These are phyloP conservation scores for Chytriomyces hyalinus DNA, from an alignment of 192 early-diverging fungal genomes.

Conservation along the genomic window DNA sequence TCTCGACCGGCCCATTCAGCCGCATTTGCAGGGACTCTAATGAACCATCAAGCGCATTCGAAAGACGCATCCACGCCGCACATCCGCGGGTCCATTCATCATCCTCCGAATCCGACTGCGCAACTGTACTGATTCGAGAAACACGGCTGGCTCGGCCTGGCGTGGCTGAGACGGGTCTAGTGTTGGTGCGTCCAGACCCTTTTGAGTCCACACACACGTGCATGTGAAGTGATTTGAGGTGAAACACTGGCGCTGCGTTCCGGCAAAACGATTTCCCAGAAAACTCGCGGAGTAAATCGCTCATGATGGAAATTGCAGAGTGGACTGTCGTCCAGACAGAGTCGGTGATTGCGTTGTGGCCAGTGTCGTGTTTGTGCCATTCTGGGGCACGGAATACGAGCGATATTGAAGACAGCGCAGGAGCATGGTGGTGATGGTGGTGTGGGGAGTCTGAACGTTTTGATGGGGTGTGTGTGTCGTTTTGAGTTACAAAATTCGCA, in stretches of 20 bases:
- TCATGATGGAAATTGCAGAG: background rate
- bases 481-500: background rate
- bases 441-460: background rate
- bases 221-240: background rate
- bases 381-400: slow-evolving; percentile 15
- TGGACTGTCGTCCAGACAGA: slow-evolving; percentile 16
- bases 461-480: background rate
- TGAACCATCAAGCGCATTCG: background rate
- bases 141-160: background rate
- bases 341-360: background rate
- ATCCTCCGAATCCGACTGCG: background rate
- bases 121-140: slow-evolving; percentile 9
- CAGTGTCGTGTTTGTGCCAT: slow-evolving; percentile 15
- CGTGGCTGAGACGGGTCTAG: background rate
- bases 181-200: background rate
- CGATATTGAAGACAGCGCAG: slow-evolving; percentile 12
- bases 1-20: slow-evolving; percentile 4
- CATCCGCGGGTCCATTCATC: background rate
- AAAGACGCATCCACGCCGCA: slow-evolving; percentile 10
- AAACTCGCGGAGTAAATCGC: background rate
- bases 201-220: slow-evolving; percentile 3
- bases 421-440: slow-evolving; percentile 19
- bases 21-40: slow-evolving; percentile 22
- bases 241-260: background rate
- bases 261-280: background rate